Conservation (phyloP, 371 early-diverging fungal species). For the Smittium mucronatum region DNA sequence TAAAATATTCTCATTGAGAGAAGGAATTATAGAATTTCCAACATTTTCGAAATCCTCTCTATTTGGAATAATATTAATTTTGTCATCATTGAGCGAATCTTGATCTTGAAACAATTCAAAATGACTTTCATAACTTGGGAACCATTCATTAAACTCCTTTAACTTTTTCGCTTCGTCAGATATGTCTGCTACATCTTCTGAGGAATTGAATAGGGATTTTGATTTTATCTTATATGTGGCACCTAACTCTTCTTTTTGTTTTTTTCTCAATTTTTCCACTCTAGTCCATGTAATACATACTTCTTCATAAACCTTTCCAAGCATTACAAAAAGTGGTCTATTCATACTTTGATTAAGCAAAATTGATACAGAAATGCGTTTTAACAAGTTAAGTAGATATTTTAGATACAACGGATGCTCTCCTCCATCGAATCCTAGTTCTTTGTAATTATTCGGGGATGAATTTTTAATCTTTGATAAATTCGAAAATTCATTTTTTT, state of each 20-base stretch:
- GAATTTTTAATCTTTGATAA: not conserved
- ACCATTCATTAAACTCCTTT: slow-evolving; percentile 4
- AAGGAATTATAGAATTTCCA: slow-evolving; percentile 13
- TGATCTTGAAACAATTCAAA: slow-evolving; percentile 10
- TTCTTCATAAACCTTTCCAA: not conserved
- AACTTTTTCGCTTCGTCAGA: not conserved
- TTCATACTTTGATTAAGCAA: not conserved
- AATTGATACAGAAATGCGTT: not conserved
- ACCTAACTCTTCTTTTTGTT: not conserved
- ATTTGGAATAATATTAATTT: not conserved
- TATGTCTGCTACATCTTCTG: not conserved
- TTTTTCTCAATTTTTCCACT: not conserved
- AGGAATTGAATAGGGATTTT: not conserved
- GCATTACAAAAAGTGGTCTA: not conserved
- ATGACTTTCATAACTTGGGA: slow-evolving; percentile 6
- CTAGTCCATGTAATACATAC: slow-evolving; percentile 4
- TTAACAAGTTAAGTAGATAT: not conserved
- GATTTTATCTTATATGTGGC: slow-evolving; percentile 4
- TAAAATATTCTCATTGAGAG: slow-evolving; percentile 13
- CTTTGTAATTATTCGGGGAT: not conserved
- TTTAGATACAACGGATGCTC: not conserved
- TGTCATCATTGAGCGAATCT: slow-evolving; percentile 1
- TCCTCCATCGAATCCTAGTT: not conserved
- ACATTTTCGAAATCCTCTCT: not conserved
- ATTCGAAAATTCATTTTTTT: not conserved